A percentile compares a stretch with the other conserved stretches of the same genome.
Conservation (phyloP, 768 basidiomycete genomes). For the Hemileccinum rubropunctum region DNA sequence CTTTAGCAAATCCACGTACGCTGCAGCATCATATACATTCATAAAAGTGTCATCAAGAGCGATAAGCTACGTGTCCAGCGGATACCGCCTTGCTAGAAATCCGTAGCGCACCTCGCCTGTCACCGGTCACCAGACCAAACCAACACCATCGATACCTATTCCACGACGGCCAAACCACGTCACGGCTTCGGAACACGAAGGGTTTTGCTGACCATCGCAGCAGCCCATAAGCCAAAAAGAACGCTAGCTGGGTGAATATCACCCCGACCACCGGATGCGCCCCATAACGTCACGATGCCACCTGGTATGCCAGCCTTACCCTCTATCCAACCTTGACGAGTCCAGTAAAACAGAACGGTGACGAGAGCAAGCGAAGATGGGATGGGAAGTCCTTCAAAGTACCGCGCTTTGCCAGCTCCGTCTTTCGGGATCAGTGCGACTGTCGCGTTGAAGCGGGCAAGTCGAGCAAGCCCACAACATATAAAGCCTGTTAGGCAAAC, state of each 20-base stretch:
- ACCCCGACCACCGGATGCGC: slow-evolving; percentile 65
- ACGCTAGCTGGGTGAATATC: slow-evolving; percentile 81
- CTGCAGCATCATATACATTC: slow-evolving; percentile 10
- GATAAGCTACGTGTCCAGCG: slow-evolving; percentile 2
- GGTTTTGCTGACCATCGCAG: slow-evolving; percentile 98
- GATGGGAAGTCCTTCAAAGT: slow-evolving; percentile 98
- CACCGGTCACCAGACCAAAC: not conserved
- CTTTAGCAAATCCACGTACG: slow-evolving; percentile 3
- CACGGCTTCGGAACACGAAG: slow-evolving; percentile 79
- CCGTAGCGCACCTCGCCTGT: slow-evolving; percentile 4
- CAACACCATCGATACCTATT: not conserved
- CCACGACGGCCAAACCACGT: slow-evolving; percentile 12
- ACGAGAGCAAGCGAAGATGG: slow-evolving; percentile 87
- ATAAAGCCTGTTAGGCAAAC: slow-evolving; percentile 86
- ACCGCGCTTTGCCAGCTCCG: slow-evolving; percentile 79
- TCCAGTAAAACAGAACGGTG: slow-evolving; percentile 76
- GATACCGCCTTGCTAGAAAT: not conserved
- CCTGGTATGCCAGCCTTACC: slow-evolving; percentile 73
- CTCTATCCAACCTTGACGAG: slow-evolving; percentile 79
- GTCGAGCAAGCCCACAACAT: slow-evolving; percentile 93
- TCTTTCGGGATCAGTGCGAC: slow-evolving; percentile 93
- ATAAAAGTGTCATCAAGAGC: slow-evolving; percentile 10
- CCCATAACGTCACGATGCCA: slow-evolving; percentile 76
- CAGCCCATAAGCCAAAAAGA: slow-evolving; percentile 84
- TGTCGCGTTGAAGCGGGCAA: slow-evolving; percentile 98